phyloP scores from a whole-genome alignment of 2,329 filamentous ascomycete genomes.

The Penicillium paneum region DNA sequence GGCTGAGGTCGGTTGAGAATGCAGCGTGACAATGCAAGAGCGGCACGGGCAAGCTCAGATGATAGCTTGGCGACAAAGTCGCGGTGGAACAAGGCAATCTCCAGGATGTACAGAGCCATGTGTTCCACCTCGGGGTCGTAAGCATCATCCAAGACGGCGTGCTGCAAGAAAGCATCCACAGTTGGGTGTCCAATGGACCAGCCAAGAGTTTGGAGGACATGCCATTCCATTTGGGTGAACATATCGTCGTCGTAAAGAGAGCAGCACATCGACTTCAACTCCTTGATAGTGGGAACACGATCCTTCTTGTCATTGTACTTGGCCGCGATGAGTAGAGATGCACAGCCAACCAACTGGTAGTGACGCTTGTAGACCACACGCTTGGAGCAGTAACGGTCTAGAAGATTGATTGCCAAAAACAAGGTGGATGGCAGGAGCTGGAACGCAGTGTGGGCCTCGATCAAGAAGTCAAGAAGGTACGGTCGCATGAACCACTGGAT shows the following conservation, averaged over 20 bases:
- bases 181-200: constrained; percentile 97
- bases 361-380: constrained; percentile 98
- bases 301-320: constrained; percentile 99
- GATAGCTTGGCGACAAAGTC: constrained; percentile 93
- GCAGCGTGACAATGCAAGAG: constrained; percentile 79
- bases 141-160: constrained; percentile 71
- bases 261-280: constrained; percentile 99
- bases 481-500: constrained; percentile 99
- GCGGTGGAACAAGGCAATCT: constrained; percentile 93
- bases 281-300: constrained; percentile 92
- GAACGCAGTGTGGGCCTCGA: constrained; percentile 95
- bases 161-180: constrained; percentile 86
- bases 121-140: constrained; percentile 88
- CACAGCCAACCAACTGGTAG: constrained; percentile 96
- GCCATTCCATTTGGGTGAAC: constrained; percentile 99
- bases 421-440: constrained; percentile 90
- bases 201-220: constrained; percentile 93
- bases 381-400: constrained; percentile 96
- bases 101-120: constrained; percentile 90
- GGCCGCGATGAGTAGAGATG: constrained; percentile 89
- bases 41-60: constrained; percentile 84
- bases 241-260: constrained; percentile 97
- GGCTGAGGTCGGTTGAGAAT: constrained; percentile 78
- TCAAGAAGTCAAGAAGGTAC: constrained; percentile 95
- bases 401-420: constrained; percentile 91